Conservation (phyloP, 2,329 filamentous ascomycete species). For the Alternaria sp. region DNA sequence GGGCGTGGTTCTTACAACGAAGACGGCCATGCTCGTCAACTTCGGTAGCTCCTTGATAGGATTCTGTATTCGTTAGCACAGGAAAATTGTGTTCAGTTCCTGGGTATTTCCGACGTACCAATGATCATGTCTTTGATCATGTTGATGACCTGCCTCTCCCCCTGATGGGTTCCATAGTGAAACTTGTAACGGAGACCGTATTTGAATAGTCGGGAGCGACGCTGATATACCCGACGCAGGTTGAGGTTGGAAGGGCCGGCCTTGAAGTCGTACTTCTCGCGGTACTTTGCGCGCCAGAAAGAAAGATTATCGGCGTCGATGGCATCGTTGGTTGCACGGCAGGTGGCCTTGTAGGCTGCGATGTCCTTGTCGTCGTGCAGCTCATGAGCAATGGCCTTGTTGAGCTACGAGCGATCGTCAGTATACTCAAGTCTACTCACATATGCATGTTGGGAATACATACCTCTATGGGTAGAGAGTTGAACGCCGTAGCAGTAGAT, state of each 20-base stretch:
- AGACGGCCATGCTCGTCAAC: slow-evolving; percentile 27
- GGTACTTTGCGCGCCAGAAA: slow-evolving; percentile 58
- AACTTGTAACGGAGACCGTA: slow-evolving; percentile 25
- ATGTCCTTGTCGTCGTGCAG: slow-evolving; percentile 54
- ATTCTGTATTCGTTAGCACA: slow-evolving; percentile 26
- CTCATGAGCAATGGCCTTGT: slow-evolving; percentile 47
- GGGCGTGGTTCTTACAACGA: slow-evolving; percentile 43
- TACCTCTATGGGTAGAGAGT: slow-evolving; percentile 44
- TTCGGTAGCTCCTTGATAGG: slow-evolving; percentile 32
- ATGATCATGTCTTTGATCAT: slow-evolving; percentile 53
- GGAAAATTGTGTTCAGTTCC: background rate
- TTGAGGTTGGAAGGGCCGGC: slow-evolving; percentile 29
- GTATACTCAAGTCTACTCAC: background rate
- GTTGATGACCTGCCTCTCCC: slow-evolving; percentile 45
- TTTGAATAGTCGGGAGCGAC: slow-evolving; percentile 29
- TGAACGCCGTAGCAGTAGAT: slow-evolving; percentile 31
- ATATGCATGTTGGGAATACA: background rate
- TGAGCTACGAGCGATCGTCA: slow-evolving; percentile 41
- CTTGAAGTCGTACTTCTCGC: slow-evolving; percentile 49
- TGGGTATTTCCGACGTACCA: slow-evolving; percentile 43
- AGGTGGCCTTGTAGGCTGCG: slow-evolving; percentile 49
- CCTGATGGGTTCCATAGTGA: slow-evolving; percentile 19
- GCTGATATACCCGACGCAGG: slow-evolving; percentile 48
- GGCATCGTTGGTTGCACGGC: slow-evolving; percentile 47
- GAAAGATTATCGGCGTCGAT: slow-evolving; percentile 49